phyloP scores from a whole-genome alignment of 1,139 yeast genomes.

The Martiniozyma asiatica region DNA sequence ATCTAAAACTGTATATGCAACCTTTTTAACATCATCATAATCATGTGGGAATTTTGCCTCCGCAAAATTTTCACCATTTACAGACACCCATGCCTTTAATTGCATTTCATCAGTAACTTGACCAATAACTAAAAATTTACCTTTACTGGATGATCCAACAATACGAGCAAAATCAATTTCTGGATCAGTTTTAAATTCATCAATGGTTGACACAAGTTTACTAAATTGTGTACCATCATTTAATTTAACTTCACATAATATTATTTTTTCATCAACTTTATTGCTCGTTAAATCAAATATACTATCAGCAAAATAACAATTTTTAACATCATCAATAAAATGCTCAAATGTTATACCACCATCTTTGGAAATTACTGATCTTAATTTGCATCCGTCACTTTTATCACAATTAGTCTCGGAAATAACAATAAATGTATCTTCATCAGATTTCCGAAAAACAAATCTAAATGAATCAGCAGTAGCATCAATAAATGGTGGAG shows the following conservation, averaged over 20 bases:
- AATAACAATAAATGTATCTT: conserved; percentile 56
- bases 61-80: conserved; percentile 74
- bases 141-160: conserved; percentile 54
- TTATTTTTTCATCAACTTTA: conserved; percentile 34
- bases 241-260: conserved; percentile 44
- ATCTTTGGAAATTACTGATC: conserved; percentile 49
- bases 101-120: conserved; percentile 30
- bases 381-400: conserved; percentile 35
- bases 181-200: conserved; percentile 34
- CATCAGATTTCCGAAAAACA: conserved; percentile 45
- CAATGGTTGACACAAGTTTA: conserved; percentile 37
- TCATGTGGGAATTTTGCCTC: conserved; percentile 70
- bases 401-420: conserved; percentile 50
- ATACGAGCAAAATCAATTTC: conserved; percentile 35
- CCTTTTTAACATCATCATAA: conserved; percentile 47
- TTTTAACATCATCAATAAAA: conserved; percentile 37
- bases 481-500: conserved; percentile 32
- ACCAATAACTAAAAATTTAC: conserved; percentile 66
- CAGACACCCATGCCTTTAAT: conserved; percentile 60
- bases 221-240: conserved; percentile 11
- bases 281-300: conserved; percentile 26
- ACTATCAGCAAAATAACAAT: conserved; percentile 61
- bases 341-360: conserved; percentile 52
- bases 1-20: conserved; percentile 78
- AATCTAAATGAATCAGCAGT: conserved; percentile 16